Percentiles rank a stretch among this genome's conserved stretches.
phyloP scores from a whole-genome alignment of 2,329 filamentous ascomycete species.

The Fusarium sp. region DNA sequence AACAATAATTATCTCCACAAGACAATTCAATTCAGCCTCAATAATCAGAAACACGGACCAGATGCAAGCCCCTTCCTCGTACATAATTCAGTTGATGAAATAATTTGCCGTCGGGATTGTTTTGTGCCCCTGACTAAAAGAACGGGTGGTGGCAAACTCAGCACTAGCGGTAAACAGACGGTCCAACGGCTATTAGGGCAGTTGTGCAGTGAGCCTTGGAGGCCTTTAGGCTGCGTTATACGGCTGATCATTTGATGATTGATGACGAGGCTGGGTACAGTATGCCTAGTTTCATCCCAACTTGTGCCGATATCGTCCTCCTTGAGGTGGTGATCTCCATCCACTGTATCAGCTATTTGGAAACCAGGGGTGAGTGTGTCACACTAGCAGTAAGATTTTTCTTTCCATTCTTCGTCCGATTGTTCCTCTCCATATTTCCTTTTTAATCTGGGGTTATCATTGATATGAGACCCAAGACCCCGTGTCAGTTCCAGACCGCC shows the following conservation, averaged over 20 bases:
- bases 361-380: conserved; percentile 9
- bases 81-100: background rate
- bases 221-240: background rate
- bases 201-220: background rate
- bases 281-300: conserved; percentile 8
- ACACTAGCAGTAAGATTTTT: conserved; percentile 22
- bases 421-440: conserved; percentile 23
- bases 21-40: conserved; percentile 26
- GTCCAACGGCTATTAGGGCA: conserved; percentile 38
- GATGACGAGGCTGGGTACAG: conserved; percentile 23
- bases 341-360: background rate
- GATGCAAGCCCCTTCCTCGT: conserved; percentile 19
- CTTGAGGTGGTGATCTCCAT: background rate
- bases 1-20: conserved; percentile 27
- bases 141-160: conserved; percentile 41
- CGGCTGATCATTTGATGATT: background rate
- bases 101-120: background rate
- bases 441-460: conserved; percentile 35
- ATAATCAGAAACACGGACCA: conserved; percentile 11
- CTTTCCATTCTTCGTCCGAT: conserved; percentile 19
- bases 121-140: conserved; percentile 41
- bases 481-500: conserved; percentile 35
- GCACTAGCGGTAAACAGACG: conserved; percentile 36
- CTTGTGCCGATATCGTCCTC: background rate
- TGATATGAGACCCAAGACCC: conserved; percentile 17